These are phyloP conservation scores for Zasmidium cellare DNA, from an alignment of 2,329 filamentous ascomycete species.

Conservation along the genomic window DNA sequence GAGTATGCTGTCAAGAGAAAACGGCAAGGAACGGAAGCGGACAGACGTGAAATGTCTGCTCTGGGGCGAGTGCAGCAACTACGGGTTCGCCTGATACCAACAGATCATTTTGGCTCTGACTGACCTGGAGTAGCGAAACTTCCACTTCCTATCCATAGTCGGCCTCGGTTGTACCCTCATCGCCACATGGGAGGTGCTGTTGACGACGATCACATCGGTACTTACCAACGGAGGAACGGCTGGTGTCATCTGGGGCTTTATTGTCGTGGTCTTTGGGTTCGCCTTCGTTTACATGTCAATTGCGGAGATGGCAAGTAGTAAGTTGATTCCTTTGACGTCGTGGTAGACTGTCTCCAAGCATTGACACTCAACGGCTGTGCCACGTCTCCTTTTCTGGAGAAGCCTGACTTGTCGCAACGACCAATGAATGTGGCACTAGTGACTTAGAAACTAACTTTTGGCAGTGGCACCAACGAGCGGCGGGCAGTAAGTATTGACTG, in stretches of 20 bases:
- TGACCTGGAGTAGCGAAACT: conserved; percentile 18
- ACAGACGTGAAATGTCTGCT: conserved; percentile 24
- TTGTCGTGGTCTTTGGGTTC: conserved; percentile 37
- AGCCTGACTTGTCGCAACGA: no score
- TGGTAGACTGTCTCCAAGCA: no score
- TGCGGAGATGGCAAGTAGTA: conserved; percentile 30
- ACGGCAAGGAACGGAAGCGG: conserved; percentile 23
- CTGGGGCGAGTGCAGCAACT: conserved; percentile 25
- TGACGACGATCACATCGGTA: conserved; percentile 1
- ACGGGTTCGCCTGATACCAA: not conserved
- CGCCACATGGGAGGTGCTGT: conserved; percentile 24
- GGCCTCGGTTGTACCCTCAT: conserved; percentile 25
- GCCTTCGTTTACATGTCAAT: conserved; percentile 35
- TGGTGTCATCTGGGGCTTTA: conserved; percentile 37
- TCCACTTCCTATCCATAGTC: conserved; percentile 25
- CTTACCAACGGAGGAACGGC: conserved; percentile 28
- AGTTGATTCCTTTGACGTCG: no score
- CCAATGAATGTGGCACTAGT: no score
- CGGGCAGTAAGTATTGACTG: conserved; percentile 11
- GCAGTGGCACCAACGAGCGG: conserved; percentile 39
- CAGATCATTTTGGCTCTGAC: not conserved
- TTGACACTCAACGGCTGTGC: no score
- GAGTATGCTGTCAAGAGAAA: conserved; percentile 22
- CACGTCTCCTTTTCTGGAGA: no score
- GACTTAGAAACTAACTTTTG: no score